Evolutionary conservation across 352 stramenopile genomes (phyloP), one percentile per base, ranked within the genome.

Genomic region (Elongisporangium senticosum): DNA sequence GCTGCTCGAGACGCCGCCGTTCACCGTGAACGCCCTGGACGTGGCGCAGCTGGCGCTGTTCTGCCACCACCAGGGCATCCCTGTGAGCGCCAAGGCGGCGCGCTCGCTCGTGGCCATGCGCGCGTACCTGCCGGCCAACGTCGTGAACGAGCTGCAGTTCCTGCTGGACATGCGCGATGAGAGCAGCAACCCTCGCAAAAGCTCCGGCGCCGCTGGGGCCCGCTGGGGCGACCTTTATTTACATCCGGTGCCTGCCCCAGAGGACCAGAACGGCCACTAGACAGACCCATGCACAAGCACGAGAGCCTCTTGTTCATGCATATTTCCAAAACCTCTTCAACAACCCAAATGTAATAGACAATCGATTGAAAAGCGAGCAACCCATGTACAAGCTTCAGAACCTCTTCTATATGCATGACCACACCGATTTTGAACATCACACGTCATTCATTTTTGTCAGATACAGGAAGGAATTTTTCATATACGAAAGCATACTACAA

Each of bases 1-100:
- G 20, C 20, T 24, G 2, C 24, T 61, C 14, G 52, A 33, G 6
- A n/a, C n/a, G 28, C 19, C 47, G 21, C 21, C 23, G 4, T 48
- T 20, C 24, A 48, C 60, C 51, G 72, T 87, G 19, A 66, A 73
- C n/a, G 71, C 70, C 10, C 56, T 58, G 17, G 77, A 89, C 49
- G 61, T 89, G 22, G 75, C 68, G 28, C 61, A 66, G 20, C 65
- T 89, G 15, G 67, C 75, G 33, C 69, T 86, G 26, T 85, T 87
- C 53, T 79, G 73, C 58, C 79, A 89, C 58, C 77, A 67, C 48
- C 63, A 87, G 33, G 77, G 77, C 7, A 61, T 83, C 37, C 56
- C 71, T 10, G 61, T 89, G 39, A 73, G 64, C 17, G 61, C 55
- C n/a, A 67, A 65, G 22, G 55, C 83, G 6, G 69, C 64, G 13